Evolutionary conservation across 148 eudicot genomes (phyloP).

Genomic region (Arctostaphylos glauca): DNA sequence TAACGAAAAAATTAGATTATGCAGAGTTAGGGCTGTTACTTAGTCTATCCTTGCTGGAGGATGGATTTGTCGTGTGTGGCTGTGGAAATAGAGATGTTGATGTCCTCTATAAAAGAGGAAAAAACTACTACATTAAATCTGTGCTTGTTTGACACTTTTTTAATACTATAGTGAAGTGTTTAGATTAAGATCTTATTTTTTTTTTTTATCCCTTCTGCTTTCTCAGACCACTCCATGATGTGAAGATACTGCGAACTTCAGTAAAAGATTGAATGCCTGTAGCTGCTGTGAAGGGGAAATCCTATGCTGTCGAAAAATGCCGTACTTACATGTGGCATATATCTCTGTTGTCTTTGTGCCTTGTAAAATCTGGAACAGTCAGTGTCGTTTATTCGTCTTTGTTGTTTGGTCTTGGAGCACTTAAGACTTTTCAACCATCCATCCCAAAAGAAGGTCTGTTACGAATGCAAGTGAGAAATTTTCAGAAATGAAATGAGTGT

Average conservation of each 20-base stretch:
- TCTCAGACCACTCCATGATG: constrained; percentile 73
- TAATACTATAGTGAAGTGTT: neutral
- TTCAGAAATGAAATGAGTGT: no score
- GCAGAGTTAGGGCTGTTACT: neutral
- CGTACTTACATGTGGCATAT: neutral
- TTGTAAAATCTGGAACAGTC: no score
- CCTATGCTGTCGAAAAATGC: neutral
- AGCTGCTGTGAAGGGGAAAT: neutral
- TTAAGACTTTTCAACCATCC: no score
- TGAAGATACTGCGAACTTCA: constrained; percentile 63
- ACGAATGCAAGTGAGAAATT: no score
- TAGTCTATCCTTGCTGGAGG: neutral
- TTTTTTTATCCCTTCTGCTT: neutral
- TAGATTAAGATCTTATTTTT: neutral
- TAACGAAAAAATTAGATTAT: neutral
- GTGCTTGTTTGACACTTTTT: neutral
- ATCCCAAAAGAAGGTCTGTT: no score
- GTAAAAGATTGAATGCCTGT: constrained; percentile 60
- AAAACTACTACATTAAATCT: neutral
- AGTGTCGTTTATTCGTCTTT: no score
- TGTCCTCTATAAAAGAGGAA: neutral
- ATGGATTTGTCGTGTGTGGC: neutral
- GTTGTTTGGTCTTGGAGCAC: no score
- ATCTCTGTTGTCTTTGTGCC: neutral
- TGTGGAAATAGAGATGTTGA: neutral